Base-by-base conservation (phyloP, 768 basidiomycete species). In the Guyanaporus albipodus region DNA sequence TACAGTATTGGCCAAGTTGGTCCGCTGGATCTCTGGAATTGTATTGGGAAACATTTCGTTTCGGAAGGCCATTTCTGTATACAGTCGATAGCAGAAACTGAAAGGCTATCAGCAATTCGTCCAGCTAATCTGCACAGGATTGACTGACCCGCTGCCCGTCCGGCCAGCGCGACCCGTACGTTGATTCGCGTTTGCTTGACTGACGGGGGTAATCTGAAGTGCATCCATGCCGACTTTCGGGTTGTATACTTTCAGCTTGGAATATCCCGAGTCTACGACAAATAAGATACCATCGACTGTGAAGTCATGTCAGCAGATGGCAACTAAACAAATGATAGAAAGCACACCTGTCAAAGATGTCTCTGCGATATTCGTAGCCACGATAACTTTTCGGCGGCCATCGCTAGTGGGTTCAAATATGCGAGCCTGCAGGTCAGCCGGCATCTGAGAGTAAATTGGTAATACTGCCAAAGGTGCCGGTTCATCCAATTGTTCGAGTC, bases 221-320 rank as follows among this genome's bases (percentile, higher is more conserved):
- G 96, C 93, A 60, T 98, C 96, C 96, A 99, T 99, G 51, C 96
- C 96, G 50, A 98, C 92, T 66, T 93, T 92, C 14, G 96, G 94
- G 62, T 98, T 99, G 73, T 99, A 98, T 18, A 98, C 95, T 68
- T 97, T 97, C 52, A 99, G 73, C 67, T 98, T 99, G 19, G 91
- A 96, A 67, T 92, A 98, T 0, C 96, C 96, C 0, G 91, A 83
- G 63, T 99, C 96, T 2, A 99, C 90, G 22, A 99, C 96, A 56
- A 86, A 99, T 29, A 96, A 74, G 62, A 99, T 99, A 58, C 96
- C 96, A 56, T 99, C 96, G 52, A 98, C 96, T 90, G n/a, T 60
- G 5, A 38, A 46, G 34, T 37, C 3, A 23, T 28, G 33, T 64
- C 29, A 55, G 41, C 15, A 6, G 34, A 24, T 9, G n/a, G 17